These are phyloP conservation scores for Leishmania tropica DNA, from an alignment of 208 protist genomes.

Conservation along the genomic window DNA sequence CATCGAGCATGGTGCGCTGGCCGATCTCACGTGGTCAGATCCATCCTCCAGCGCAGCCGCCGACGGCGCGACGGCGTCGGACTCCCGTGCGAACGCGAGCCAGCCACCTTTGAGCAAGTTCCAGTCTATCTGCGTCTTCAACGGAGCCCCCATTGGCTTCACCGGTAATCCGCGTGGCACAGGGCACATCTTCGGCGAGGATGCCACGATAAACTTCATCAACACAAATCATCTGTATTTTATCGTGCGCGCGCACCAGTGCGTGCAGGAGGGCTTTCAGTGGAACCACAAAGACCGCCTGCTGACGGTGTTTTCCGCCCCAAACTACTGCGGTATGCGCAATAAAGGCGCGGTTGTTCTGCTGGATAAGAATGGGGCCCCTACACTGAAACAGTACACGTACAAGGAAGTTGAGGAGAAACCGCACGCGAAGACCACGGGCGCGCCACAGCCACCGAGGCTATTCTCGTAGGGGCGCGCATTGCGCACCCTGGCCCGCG, in stretches of 20 bases:
- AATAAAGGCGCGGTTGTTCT: conserved; percentile 98
- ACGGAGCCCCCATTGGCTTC: conserved; percentile 87
- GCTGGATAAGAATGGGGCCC: conserved; percentile 48
- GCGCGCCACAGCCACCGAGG: conserved; percentile 21
- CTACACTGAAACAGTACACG: conserved; percentile 74
- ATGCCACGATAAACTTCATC: conserved; percentile 97
- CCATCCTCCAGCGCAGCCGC: conserved; percentile 57
- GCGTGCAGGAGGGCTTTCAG: conserved; percentile 98
- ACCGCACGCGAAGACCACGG: conserved; percentile 12
- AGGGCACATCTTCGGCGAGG: conserved; percentile 98
- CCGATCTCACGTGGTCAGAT: conserved; percentile 99
- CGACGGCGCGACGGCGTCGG: neutral
- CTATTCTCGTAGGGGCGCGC: conserved; percentile 19
- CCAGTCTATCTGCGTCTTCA: conserved; percentile 39
- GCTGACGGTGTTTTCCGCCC: conserved; percentile 99
- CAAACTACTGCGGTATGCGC: conserved; percentile 99
- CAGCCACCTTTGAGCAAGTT: conserved; percentile 29
- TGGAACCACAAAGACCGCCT: conserved; percentile 98
- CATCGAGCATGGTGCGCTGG: conserved; percentile 97
- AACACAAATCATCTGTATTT: conserved; percentile 97
- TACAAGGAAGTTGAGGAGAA: conserved; percentile 20
- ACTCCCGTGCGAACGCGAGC: conserved; percentile 14
- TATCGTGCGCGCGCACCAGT: conserved; percentile 98
- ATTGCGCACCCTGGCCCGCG: neutral
- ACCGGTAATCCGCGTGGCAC: conserved; percentile 98